Evolutionary conservation across 306 rosid species (phyloP), one percentile per base, ranked within the genome.

Genomic region (Dryas alaskensis): DNA sequence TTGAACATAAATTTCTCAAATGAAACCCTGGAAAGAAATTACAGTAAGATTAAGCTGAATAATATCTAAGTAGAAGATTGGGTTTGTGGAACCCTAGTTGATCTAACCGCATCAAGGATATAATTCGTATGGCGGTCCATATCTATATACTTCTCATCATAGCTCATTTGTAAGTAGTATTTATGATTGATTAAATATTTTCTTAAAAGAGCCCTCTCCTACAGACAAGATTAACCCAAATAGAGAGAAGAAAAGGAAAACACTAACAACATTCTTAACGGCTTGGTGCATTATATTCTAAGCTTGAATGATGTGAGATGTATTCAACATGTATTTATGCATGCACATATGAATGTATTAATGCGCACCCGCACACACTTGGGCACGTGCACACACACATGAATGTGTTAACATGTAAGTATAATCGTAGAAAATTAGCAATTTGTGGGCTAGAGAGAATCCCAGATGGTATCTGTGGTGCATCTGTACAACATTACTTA

Each of bases 401-500:
- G 58, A 1, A 52, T 7, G 1, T 37, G 17, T 69, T 61, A 17
- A 37, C 22, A 0, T 4, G 55, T 16, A 27, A 3, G 19, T 48
- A 48, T 13, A 14, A 13, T 49, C 22, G 4, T 11, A 51, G 37
- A 61, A 42, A 55, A 27, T 49, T 7, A 52, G 42, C 7, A 3
- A 67, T 8, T 67, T 49, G 27, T 19, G 10, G 60, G 14, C 46
- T 50, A 52, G 27, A 48, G 19, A 25, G 46, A 49, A 8, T 8
- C 14, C 8, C 72, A 68, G 7, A 50, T 49, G 5, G 8, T 49
- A 16, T 31, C 42, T 50, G 60, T 50, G 9, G 10, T 7, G 13
- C 7, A 6, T 43, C 22, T 2, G 52, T 48, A 45, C 70, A 8
- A 11, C 58, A 47, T 12, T 42, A 52, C 84, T 84, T 92, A 94